A percentile compares a stretch with the other conserved stretches of the same genome.
These are phyloP conservation scores for Plasmodium reichenowi DNA, from an alignment of 169 alveolate species.

Conservation along the genomic window DNA sequence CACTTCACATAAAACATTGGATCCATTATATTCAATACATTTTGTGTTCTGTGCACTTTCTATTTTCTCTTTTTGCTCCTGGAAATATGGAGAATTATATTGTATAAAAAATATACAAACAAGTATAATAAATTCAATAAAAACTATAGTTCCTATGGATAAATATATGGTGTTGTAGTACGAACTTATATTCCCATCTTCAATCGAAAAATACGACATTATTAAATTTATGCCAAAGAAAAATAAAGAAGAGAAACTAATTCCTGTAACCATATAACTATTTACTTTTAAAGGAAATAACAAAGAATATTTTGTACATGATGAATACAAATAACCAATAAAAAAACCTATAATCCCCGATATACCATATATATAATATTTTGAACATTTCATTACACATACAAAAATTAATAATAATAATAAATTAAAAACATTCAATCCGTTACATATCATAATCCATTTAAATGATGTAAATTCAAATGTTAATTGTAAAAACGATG, in stretches of 20 bases:
- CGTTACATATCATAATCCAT: slow-evolving; percentile 26
- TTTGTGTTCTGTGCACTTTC: not conserved
- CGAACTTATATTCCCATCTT: slow-evolving; percentile 29
- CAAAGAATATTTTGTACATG: slow-evolving; percentile 51
- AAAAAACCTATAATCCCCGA: slow-evolving; percentile 36
- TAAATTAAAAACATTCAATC: slow-evolving; percentile 12
- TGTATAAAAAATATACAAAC: slow-evolving; percentile 15
- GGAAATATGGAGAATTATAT: slow-evolving; percentile 23
- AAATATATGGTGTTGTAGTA: slow-evolving; percentile 33
- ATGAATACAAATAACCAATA: slow-evolving; percentile 57
- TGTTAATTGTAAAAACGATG: slow-evolving; percentile 34
- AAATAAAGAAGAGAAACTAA: slow-evolving; percentile 51
- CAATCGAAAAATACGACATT: slow-evolving; percentile 46
- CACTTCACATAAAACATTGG: not conserved
- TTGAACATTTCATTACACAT: slow-evolving; percentile 38
- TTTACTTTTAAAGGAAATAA: slow-evolving; percentile 14
- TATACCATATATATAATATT: slow-evolving; percentile 22
- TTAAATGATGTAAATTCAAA: slow-evolving; percentile 56
- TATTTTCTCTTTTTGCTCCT: slow-evolving; percentile 20
- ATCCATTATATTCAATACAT: not conserved
- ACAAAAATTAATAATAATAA: slow-evolving; percentile 4
- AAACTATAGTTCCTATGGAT: slow-evolving; percentile 17
- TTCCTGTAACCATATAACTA: slow-evolving; percentile 50
- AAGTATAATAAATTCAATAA: slow-evolving; percentile 5
- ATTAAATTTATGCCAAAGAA: slow-evolving; percentile 23